These are phyloP conservation scores for Torulaspora pretoriensis DNA, from an alignment of 1,139 yeast genomes.

Conservation along the genomic window DNA sequence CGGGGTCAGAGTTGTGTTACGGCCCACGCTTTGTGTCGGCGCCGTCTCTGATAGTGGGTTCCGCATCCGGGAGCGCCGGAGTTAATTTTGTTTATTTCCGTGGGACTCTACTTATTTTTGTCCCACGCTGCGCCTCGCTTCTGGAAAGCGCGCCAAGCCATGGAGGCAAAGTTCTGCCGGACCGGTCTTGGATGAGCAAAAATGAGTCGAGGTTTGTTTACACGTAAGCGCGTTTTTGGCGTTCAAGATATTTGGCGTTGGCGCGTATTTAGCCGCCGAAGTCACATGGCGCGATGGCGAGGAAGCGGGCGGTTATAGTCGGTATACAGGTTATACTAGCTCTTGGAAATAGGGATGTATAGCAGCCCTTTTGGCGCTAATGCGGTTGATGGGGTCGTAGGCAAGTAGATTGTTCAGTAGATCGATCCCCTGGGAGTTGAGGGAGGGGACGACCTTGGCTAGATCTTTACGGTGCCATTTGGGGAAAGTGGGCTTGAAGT, in stretches of 20 bases:
- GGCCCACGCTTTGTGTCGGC: too few relatives aligned
- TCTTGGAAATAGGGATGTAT: constrained; percentile 85
- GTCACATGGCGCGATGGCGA: not conserved
- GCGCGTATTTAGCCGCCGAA: constrained; percentile 2
- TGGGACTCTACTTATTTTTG: too few relatives aligned
- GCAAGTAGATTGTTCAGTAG: constrained; percentile 73
- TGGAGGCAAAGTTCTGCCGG: not conserved
- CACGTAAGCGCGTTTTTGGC: not conserved
- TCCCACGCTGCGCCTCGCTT: too few relatives aligned
- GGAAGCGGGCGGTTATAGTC: not conserved
- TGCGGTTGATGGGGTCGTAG: constrained; percentile 91
- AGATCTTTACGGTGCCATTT: constrained; percentile 82
- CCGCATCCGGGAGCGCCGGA: too few relatives aligned
- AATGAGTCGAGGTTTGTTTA: too few relatives aligned
- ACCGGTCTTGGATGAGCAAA: not conserved
- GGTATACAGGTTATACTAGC: not conserved
- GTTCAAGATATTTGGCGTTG: not conserved
- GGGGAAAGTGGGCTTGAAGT: constrained; percentile 92
- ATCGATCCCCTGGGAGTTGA: constrained; percentile 81
- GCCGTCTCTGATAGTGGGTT: too few relatives aligned
- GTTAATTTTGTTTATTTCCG: too few relatives aligned
- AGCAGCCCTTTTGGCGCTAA: constrained; percentile 90
- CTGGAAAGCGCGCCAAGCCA: not conserved
- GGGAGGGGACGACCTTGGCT: constrained; percentile 67
- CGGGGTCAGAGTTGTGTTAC: not conserved